A percentile compares a stretch with the other conserved stretches of the same genome.
phyloP scores from a whole-genome alignment of 495 filamentous ascomycete species.

The Aspergillus sclerotioniger region DNA sequence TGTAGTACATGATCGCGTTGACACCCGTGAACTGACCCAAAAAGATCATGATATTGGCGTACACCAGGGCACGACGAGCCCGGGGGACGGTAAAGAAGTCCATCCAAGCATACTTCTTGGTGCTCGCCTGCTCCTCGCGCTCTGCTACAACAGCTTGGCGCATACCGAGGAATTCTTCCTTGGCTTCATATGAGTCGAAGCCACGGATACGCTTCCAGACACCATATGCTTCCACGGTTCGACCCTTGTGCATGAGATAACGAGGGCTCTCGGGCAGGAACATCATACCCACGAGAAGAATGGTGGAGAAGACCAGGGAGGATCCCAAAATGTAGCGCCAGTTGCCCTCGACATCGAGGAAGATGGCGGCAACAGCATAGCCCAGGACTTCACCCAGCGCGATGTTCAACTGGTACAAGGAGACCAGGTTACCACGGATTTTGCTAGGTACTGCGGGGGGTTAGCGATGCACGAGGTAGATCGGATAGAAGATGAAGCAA shows the following conservation, averaged over 20 bases:
- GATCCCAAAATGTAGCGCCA: constrained; percentile 67
- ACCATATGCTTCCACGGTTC: constrained; percentile 47
- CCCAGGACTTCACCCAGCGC: constrained; percentile 62
- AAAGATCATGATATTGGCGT: constrained; percentile 62
- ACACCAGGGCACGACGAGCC: constrained; percentile 57
- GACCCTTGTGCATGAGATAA: constrained; percentile 55
- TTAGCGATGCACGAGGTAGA: background rate
- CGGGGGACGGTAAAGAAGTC: constrained; percentile 61
- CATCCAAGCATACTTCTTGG: constrained; percentile 53
- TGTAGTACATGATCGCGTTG: constrained; percentile 64
- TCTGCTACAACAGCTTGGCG: constrained; percentile 53
- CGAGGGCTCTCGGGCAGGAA: constrained; percentile 59
- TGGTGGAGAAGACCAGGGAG: constrained; percentile 61
- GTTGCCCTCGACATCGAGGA: constrained; percentile 55
- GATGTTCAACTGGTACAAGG: constrained; percentile 63
- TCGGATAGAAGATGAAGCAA: background rate
- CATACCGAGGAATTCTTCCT: constrained; percentile 62
- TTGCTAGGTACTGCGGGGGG: constrained; percentile 41
- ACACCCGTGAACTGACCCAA: constrained; percentile 62
- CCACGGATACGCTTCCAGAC: constrained; percentile 65
- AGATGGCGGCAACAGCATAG: constrained; percentile 61
- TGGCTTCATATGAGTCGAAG: constrained; percentile 43
- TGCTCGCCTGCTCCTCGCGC: constrained; percentile 33
- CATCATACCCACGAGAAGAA: constrained; percentile 57
- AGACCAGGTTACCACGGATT: constrained; percentile 60